Base-by-base conservation (phyloP, 2,329 filamentous ascomycete species). In the Colletotrichum sp. region DNA sequence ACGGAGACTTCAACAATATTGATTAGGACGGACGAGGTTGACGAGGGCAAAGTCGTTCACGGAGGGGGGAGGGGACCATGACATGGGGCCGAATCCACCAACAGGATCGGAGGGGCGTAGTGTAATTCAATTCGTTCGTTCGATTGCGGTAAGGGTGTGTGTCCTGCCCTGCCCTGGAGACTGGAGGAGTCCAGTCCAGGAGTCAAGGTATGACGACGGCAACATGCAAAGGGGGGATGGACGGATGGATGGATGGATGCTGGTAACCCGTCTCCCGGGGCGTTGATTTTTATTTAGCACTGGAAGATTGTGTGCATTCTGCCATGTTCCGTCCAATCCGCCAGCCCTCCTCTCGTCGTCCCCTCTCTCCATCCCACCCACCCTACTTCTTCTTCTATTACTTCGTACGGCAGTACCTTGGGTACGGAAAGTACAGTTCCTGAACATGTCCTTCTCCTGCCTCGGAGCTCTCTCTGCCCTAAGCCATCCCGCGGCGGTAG, bases 231-330 rank as follows among this genome's bases (percentile, higher is more conserved):
- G 58, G 32, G 32, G 58, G 58, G 28, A 32, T 61, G 28, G 34
- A 73, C 43, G 38, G 38, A 43, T 43, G 43, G 43, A 48, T 48
- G 43, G 18, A 34, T 34, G 28, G 21, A 48, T 58, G 12, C 67
- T 70, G 67, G 64, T 58, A 73, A 73, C 64, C 70, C 70, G 57
- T 64, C 28, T 73, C 64, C 24, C 48, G 73, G 73, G 43, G 57
- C 63, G 36, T 18, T 52, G 30, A 34, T 55, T 67, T 67, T 72
- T 48, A 67, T 68, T 68, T 72, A 57, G 70, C 63, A 65, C 34
- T 38, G 26, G 38, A 36, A 32, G 70, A 55, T 61, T 61, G 52
- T 34, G 43, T 67, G 28, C 21, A 26, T 74, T 57, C 72, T 66
- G 12, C 15, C 58, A 34, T 16, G 60, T 30, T 70, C 24, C 38